Evolutionary conservation across 208 protist species (phyloP), one percentile per base, ranked within the genome.

Genomic region (Angomonas ambiguus): DNA sequence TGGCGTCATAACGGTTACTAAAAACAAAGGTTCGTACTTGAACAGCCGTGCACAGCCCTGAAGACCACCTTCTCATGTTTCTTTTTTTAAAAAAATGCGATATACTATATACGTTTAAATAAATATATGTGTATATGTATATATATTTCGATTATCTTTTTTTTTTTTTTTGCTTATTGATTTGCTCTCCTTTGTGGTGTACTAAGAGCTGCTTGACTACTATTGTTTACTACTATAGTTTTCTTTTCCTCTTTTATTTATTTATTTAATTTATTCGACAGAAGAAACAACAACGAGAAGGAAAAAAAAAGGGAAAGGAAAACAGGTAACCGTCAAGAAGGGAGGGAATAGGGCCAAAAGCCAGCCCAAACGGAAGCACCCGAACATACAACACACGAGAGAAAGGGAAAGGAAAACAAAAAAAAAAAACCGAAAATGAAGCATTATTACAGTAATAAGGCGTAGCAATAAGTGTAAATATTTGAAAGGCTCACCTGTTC

Each of bases 1-100:
- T 71, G 55, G 68, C 77, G 65, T 96, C 90, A 65, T 96, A 95
- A 22, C 80, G 74, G 2, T 65, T 58, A 51, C 77, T 79, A 71
- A 95, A 92, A 10, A 95, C 58, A 45, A 67, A 41, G 8, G 8
- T 13, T 41, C 42, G 31, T n/a, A 56, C 10, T 60, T 18, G 38
- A 60, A 8, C 45, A 28, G 51, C 20, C 51, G 51, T 22, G 60
- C 53, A 4, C 38, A 4, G 38, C 31, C 18, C 35, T 18, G 35
- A 41, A 41, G 35, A 41, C 35, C 35, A 41, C 35, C 35, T 41
- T 41, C 35, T 63, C 57, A 20, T 25, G 32, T 62, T 42, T 34
- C 25, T 42, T 4, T 35, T n/a, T 62, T 62, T 35, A 27, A 38
- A 11, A 31, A 2, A 59, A 2, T 59, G 13, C 3, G 53, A 59